Base-by-base conservation (phyloP, 148 eudicot species). In the Beta vulgaris region DNA sequence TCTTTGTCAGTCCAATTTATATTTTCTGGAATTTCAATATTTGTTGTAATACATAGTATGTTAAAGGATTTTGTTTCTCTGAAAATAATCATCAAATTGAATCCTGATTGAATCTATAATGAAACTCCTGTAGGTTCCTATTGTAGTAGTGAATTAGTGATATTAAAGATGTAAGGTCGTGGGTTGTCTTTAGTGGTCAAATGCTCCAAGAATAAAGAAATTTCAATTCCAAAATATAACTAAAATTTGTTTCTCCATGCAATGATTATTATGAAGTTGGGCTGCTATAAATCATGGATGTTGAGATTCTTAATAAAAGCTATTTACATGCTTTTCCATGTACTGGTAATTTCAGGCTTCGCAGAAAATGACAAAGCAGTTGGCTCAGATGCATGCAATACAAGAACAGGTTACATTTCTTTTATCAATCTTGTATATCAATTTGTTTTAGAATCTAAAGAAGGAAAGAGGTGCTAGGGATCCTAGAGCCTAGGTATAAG, bases 311-410 rank as follows among this genome's bases (percentile, higher is more conserved):
- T 75, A 66, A 64, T 71, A 69, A 48, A 60, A 43, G 11, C 51
- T 35, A 72, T 74, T 82, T 46, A 73, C 46, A 10, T 43, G 37
- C 69, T 15, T 12, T 65, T 76, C 68, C 0, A 37, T n/a, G 11
- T 69, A 32, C 49, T 76, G 10, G 10, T 51, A 5, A 72, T 77
- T 61, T 75, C 91, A 94, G 98, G 97, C 92, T 78, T 74, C 57
- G 79, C 82, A 89, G 87, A 94, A 92, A 82, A 79, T 94, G 89
- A 84, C 87, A 46, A 94, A 94, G 80, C 88, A 82, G 77, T 82
- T 83, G 68, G 67, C 82, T 75, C 93, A 82, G 87, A 86, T 89
- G 92, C 91, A 88, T 74, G 81, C 85, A 40, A 71, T 89, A 78
- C 98, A 89, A 82, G 98, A 91, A 76, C 96, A 94, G 97, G 98